Percentiles rank a stretch among this genome's conserved stretches.
Conservation (phyloP, 2,329 filamentous ascomycete genomes). For the Gremmenia infestans region DNA sequence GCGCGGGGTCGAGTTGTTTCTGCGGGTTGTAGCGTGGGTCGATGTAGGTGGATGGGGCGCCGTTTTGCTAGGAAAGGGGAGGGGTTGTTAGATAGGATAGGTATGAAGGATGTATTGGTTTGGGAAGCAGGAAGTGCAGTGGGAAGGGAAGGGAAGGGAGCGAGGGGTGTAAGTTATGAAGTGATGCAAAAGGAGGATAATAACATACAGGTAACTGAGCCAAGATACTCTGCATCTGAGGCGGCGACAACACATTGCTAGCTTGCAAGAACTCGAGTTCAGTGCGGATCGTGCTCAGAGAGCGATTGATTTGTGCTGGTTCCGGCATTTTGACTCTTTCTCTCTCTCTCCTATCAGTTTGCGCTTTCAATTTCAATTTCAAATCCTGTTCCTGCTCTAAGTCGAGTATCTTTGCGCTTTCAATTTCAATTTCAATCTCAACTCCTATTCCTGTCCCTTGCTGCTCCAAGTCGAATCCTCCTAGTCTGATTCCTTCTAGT, state of each 20-base stretch:
- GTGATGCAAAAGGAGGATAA: too few relatives aligned
- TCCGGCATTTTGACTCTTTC: constrained; percentile 22
- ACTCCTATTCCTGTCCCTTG: too few relatives aligned
- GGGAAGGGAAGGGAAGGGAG: background rate
- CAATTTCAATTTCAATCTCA: too few relatives aligned
- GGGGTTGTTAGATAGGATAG: constrained; percentile 2
- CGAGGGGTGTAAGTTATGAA: too few relatives aligned
- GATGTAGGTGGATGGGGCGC: constrained; percentile 22
- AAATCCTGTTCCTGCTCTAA: too few relatives aligned
- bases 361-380: too few relatives aligned
- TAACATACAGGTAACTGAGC: constrained; percentile 30
- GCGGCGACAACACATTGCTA: constrained; percentile 24
- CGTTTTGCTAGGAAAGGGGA: constrained; percentile 20
- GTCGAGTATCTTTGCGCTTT: too few relatives aligned
- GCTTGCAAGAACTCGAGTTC: constrained; percentile 30
- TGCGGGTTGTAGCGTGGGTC: constrained; percentile 25
- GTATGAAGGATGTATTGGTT: background rate
- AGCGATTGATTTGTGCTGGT: constrained; percentile 25
- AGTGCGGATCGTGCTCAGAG: constrained; percentile 23
- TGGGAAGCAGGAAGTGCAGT: background rate
- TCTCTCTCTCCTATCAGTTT: background rate
- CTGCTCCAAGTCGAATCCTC: too few relatives aligned
- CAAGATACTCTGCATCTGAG: constrained; percentile 31
- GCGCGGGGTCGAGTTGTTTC: constrained; percentile 17
- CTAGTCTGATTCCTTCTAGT: too few relatives aligned